Conservation (phyloP, 2,329 filamentous ascomycete species). For the Taxawa tesnikishii region DNA sequence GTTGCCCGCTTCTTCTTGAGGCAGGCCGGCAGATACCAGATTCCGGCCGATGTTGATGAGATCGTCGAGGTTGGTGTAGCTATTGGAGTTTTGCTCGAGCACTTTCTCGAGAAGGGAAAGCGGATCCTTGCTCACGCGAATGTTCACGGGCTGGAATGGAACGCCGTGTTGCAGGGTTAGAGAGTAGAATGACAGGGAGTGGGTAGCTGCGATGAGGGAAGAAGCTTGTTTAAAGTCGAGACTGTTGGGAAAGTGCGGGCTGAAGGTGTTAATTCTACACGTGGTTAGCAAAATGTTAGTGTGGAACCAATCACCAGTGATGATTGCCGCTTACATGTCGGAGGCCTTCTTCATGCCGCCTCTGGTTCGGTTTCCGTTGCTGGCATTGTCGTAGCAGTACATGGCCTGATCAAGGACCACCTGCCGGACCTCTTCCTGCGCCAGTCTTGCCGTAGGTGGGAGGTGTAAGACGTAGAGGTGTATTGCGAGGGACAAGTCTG, state of each 20-base stretch:
- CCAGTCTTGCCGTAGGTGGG: constrained; percentile 36
- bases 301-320: neutral
- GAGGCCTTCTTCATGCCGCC: constrained; percentile 68
- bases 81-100: constrained; percentile 60
- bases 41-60: constrained; percentile 57
- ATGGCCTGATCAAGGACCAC: constrained; percentile 53
- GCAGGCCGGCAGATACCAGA: constrained; percentile 45
- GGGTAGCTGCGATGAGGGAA: constrained; percentile 58
- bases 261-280: constrained; percentile 51
- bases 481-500: constrained; percentile 12
- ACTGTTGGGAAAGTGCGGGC: constrained; percentile 41
- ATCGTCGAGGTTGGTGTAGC: constrained; percentile 64
- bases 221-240: constrained; percentile 44
- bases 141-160: constrained; percentile 64
- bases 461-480: constrained; percentile 47
- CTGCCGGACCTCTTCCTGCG: constrained; percentile 40
- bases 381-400: constrained; percentile 67
- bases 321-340: constrained; percentile 47
- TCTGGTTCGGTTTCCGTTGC: constrained; percentile 64
- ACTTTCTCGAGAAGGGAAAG: constrained; percentile 61
- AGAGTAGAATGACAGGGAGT: constrained; percentile 63
- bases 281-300: constrained; percentile 14
- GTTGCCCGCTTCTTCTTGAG: constrained; percentile 15
- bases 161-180: constrained; percentile 69
- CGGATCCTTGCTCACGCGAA: constrained; percentile 66